Base-by-base conservation (phyloP, 805 yeast genomes). In the Candida pseudoglaebosa region DNA sequence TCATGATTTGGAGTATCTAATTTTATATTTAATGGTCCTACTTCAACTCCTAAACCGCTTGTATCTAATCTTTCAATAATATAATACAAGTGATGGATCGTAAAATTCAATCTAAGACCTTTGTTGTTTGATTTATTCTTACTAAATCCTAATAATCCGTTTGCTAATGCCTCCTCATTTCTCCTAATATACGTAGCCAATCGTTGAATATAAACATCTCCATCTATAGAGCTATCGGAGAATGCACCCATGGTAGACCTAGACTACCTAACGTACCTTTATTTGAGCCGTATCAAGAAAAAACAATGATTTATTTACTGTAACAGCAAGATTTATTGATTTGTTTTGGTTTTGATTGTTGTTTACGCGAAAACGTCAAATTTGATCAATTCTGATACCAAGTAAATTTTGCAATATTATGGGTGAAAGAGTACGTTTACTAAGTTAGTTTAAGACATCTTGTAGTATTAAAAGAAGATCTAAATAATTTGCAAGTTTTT, bases 81-180 rank as follows among this genome's bases (percentile, higher is more conserved):
- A 48, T 73, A 80, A 51, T 77, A 81, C 20, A 80, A 61, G 53
- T 81, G 86, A 53, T 80, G 87, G 19, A 79, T 61, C 13, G 84
- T 78, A 37, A 81, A 61, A 10, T 76, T 71, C 16, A 81, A 61
- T 41, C 84, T 58, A 10, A 76, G 72, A 0, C 84, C 82, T 48
- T 77, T 79, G 28, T 56, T 52, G 20, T 53, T 38, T 35, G 32
- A 46, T 32, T 52, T 45, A 28, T 46, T 54, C 46, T 73, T 76
- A 47, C 75, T 71, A 50, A 75, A 77, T 14, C 78, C 75, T 24
- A 76, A 59, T 21, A 77, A 60, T 1, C 82, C 82, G 47, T 78
- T 77, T 13, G 82, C 82, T 19, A 78, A 61, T 24, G 76, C 80
- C 34, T 75, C 70, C 47, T 78, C 83, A 48, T 78, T 80, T 10